Base-by-base conservation (phyloP, 257 asterid species). In the Ilex asprella region DNA sequence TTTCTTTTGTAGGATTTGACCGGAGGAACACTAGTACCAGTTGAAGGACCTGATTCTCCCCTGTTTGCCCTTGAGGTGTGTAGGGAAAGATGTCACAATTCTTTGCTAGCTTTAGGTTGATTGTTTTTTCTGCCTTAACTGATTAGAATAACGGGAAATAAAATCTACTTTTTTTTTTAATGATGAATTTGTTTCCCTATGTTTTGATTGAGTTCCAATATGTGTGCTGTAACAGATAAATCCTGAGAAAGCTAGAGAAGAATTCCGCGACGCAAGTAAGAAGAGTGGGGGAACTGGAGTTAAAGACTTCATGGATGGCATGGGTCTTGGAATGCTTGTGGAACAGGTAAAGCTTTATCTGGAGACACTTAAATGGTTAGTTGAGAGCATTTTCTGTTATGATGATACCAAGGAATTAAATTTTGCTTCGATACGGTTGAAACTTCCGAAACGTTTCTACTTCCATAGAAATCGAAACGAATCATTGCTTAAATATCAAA, bases 221-320 rank as follows among this genome's bases (percentile, higher is more conserved):
- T 66, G 41, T 69, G 13, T 76, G 39, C 50, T 62, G 78, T 73
- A 71, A 62, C 89, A 89, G 97, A 83, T 93, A 77, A 87, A 93
- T 71, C 99, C 99, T 35, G 99, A 93, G 68, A 86, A 87, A 63
- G 87, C 99, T 53, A 85, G 94, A 72, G 99, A 89, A 65, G 99
- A 89, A 59, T 84, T 85, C 69, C 87, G 92, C 66, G 78, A 76
- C 70, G 91, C 74, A 59, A 68, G 76, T 78, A 82, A 78, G 83
- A 78, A 30, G 59, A 87, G 70, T 71, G 96, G 94, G 74, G 99
- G 99, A 62, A 77, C 76, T 66, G 95, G 94, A 59, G 86, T 93
- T 65, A 89, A 89, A 79, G 97, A 93, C 78, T 87, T 93, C 83
- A 89, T 93, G 97, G 96, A 89, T 59, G 97, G 99, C 63, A 87